These are phyloP conservation scores for Rhizopus arrhizus DNA, from an alignment of 371 early-diverging fungal species.

Conservation along the genomic window DNA sequence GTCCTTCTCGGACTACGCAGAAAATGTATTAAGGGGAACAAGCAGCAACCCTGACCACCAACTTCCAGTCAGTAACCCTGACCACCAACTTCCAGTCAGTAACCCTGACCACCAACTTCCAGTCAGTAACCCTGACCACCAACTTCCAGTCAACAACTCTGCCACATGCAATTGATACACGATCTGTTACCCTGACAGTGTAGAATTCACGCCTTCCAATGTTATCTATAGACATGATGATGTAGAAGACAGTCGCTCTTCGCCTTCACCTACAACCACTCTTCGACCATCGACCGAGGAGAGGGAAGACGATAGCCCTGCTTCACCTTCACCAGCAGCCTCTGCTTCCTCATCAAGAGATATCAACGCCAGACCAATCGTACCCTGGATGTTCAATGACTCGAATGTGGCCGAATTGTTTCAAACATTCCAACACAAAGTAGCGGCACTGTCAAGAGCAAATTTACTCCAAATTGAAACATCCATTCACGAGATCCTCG, in stretches of 20 bases:
- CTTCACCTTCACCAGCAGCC: slow-evolving; percentile 9
- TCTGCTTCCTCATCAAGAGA: slow-evolving; percentile 15
- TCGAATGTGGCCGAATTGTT: slow-evolving; percentile 20
- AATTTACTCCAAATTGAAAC: slow-evolving; percentile 23
- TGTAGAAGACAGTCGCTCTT: slow-evolving; percentile 6
- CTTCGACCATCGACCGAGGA: slow-evolving; percentile 9
- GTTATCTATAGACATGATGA: slow-evolving; percentile 5
- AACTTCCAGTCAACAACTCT: slow-evolving; percentile 22
- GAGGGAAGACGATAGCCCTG: slow-evolving; percentile 8
- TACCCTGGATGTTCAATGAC: slow-evolving; percentile 17
- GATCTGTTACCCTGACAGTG: slow-evolving; percentile 16
- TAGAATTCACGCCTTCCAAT: slow-evolving; percentile 10
- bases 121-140: too few species aligned
- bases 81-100: too few species aligned
- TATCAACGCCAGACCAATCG: slow-evolving; percentile 21
- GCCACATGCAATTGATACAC: slow-evolving; percentile 17
- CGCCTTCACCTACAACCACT: slow-evolving; percentile 10
- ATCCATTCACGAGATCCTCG: slow-evolving; percentile 19
- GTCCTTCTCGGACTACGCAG: slow-evolving; percentile 16
- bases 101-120: too few species aligned
- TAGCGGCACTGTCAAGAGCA: slow-evolving; percentile 15
- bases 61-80: too few species aligned
- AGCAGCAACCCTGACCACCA: slow-evolving; percentile 18
- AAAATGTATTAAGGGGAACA: slow-evolving; percentile 20
- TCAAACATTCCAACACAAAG: slow-evolving; percentile 22